Evolutionary conservation across 2,329 filamentous ascomycete species (phyloP).

Genomic region (Macrophomina pseudophaseolina): DNA sequence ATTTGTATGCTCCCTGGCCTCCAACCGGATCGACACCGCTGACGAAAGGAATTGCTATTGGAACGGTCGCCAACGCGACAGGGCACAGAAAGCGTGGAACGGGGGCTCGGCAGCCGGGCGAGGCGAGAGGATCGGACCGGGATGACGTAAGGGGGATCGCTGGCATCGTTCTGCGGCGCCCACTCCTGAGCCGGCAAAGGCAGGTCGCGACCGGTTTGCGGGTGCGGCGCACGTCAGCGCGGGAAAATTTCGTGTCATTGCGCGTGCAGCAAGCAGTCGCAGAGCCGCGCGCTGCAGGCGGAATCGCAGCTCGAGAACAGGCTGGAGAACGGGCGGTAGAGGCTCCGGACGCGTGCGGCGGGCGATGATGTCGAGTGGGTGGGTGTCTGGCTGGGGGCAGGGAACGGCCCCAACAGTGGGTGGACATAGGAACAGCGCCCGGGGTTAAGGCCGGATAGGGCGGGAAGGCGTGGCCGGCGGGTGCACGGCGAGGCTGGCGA

Average conservation of each 20-base stretch:
- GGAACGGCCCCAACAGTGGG: not conserved
- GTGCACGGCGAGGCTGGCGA: not conserved
- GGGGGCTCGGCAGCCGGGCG: not conserved
- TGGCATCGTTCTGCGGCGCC: not conserved
- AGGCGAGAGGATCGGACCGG: slow-evolving; percentile 6
- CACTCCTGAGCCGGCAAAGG: not conserved
- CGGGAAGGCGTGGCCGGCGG: not conserved
- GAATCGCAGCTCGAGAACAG: not conserved
- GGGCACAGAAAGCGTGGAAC: not conserved
- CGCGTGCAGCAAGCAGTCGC: not conserved
- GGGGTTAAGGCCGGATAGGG: not conserved
- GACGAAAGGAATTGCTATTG: not conserved
- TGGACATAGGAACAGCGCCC: not conserved
- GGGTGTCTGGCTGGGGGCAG: not conserved
- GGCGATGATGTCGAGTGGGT: slow-evolving; percentile 10
- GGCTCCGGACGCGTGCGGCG: too few relatives aligned
- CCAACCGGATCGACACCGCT: not conserved
- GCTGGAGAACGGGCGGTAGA: not conserved
- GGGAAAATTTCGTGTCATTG: slow-evolving; percentile 1
- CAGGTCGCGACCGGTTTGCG: not conserved
- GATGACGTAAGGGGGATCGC: slow-evolving; percentile 15
- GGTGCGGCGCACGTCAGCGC: slow-evolving; percentile 2
- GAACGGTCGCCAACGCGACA: not conserved
- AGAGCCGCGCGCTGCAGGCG: not conserved
- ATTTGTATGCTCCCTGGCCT: too few relatives aligned